Evolutionary conservation across 345 rosid genomes (phyloP).

Genomic region (Brassica incana): DNA sequence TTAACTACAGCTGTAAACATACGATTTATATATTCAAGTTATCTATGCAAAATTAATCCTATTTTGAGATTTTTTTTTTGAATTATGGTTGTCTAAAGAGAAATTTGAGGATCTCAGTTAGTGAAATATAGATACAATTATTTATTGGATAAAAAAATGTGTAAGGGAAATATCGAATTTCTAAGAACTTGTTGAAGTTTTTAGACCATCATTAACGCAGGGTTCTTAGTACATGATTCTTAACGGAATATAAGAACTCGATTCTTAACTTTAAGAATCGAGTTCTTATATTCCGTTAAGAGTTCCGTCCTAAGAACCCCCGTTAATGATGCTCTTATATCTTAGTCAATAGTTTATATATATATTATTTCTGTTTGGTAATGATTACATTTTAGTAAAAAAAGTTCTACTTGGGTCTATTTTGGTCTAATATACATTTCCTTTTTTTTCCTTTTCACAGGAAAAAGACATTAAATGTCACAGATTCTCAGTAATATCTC

Average conservation of each 20-base stretch:
- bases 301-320: no score
- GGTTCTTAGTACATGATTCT: no score
- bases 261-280: no score
- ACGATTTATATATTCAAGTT: background rate
- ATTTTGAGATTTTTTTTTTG: background rate
- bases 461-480: constrained; percentile 31
- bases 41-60: background rate
- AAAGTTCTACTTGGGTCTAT: background rate
- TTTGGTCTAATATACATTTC: constrained; percentile 16
- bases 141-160: background rate
- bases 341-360: background rate
- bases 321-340: background rate
- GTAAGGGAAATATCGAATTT: background rate
- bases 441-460: constrained; percentile 15
- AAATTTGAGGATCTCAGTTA: background rate
- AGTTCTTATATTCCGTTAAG: no score
- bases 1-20: background rate
- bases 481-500: constrained; percentile 39
- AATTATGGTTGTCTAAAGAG: background rate
- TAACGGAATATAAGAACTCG: no score
- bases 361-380: background rate
- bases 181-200: background rate
- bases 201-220: no score
- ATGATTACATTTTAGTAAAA: constrained; percentile 16
- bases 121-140: background rate